These are phyloP conservation scores for Phyllosticta capitalensis DNA, from an alignment of 2,329 filamentous ascomycete genomes.

Conservation along the genomic window DNA sequence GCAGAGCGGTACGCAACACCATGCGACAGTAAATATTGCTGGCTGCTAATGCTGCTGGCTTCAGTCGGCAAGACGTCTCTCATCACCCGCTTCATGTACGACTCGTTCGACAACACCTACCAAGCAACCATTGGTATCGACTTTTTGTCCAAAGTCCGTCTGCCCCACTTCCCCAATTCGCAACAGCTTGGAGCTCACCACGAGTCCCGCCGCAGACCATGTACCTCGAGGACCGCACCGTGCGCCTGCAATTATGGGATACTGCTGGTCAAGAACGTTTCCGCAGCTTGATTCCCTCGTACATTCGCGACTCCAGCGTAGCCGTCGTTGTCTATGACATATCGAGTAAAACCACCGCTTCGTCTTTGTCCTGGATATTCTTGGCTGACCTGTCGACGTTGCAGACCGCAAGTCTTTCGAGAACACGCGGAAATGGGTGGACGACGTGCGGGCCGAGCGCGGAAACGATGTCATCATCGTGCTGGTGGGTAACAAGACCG, in stretches of 20 bases:
- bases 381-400: slow-evolving; percentile 1
- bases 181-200: slow-evolving; percentile 3
- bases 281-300: slow-evolving; percentile 91
- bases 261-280: slow-evolving; percentile 97
- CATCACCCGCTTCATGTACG: slow-evolving; percentile 99
- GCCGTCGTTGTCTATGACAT: slow-evolving; percentile 99
- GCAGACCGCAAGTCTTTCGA: slow-evolving; percentile 89
- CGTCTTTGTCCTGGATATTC: neutral
- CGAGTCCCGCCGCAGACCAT: slow-evolving; percentile 57
- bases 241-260: slow-evolving; percentile 96
- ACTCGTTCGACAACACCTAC: slow-evolving; percentile 99
- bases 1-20: slow-evolving; percentile 72
- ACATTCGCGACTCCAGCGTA: slow-evolving; percentile 96
- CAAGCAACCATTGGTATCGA: slow-evolving; percentile 99
- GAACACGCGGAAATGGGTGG: slow-evolving; percentile 99
- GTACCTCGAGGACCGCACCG: slow-evolving; percentile 98
- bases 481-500: slow-evolving; percentile 97
- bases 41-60: slow-evolving; percentile 15
- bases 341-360: slow-evolving; percentile 52
- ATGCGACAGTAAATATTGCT: neutral
- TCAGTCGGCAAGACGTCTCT: slow-evolving; percentile 96
- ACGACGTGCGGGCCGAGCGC: slow-evolving; percentile 91
- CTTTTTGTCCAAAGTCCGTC: slow-evolving; percentile 85
- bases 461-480: slow-evolving; percentile 99
- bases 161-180: neutral